A percentile compares a stretch with the other conserved stretches of the same genome.
Evolutionary conservation across 805 yeast species (phyloP).

Genomic region (Babjeviella inositovora): DNA sequence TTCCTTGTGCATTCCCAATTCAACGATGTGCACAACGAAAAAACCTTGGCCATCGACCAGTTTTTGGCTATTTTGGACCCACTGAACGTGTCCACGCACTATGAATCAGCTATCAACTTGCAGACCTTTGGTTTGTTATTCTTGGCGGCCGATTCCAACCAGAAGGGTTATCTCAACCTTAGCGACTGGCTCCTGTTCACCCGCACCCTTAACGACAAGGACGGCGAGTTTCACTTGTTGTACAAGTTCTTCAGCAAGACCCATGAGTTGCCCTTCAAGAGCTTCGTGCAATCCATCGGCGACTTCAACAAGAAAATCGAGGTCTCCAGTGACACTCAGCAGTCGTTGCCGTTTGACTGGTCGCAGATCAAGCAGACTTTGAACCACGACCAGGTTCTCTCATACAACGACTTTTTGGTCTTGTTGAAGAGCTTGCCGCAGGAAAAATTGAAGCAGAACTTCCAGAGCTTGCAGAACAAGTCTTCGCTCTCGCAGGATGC

Average conservation of each 20-base stretch:
- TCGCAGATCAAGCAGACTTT: constrained; percentile 19
- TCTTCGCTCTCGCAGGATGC: constrained; percentile 14
- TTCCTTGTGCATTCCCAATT: too few species aligned
- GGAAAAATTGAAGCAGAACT: constrained; percentile 24
- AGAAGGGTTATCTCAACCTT: constrained; percentile 50
- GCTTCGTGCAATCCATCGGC: not conserved
- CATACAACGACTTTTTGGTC: constrained; percentile 19
- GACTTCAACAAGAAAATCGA: constrained; percentile 19
- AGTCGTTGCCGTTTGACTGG: constrained; percentile 23
- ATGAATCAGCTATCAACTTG: too few species aligned
- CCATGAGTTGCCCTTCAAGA: too few species aligned
- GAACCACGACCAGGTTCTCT: constrained; percentile 21
- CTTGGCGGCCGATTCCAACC: constrained; percentile 59
- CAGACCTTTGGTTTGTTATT: constrained; percentile 65
- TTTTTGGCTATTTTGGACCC: too few species aligned
- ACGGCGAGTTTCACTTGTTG: constrained; percentile 30
- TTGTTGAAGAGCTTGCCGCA: constrained; percentile 24
- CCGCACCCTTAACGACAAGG: constrained; percentile 28
- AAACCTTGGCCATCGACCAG: too few species aligned
- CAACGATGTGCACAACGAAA: too few species aligned
- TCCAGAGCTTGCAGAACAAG: constrained; percentile 14
- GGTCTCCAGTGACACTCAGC: constrained; percentile 20
- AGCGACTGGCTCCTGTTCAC: constrained; percentile 67
- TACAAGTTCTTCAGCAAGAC: constrained; percentile 36
- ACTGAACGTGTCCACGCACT: too few species aligned